Base-by-base conservation (phyloP, 108 stramenopile genomes). In the Pseudonitzschia delicatissima region DNA sequence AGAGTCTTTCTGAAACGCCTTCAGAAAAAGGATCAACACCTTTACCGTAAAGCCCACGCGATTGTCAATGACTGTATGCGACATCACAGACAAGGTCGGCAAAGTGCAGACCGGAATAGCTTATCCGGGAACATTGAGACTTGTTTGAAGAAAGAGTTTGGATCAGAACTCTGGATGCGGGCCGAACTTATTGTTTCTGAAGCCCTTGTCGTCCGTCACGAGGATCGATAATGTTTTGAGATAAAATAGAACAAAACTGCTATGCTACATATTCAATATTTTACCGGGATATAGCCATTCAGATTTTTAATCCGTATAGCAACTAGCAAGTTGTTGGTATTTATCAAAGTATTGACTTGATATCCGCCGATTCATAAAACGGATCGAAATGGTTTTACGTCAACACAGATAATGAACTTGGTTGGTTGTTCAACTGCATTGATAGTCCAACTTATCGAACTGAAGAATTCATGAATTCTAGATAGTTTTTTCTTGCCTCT, bases 401-500 rank as follows among this genome's bases (percentile, higher is more conserved):
- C n/a, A n/a, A n/a, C n/a, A n/a, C n/a, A n/a, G n/a, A n/a, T n/a
- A n/a, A n/a, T n/a, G n/a, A n/a, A n/a, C n/a, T n/a, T n/a, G n/a
- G n/a, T n/a, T n/a, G n/a, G n/a, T n/a, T n/a, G n/a, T n/a, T n/a
- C n/a, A n/a, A n/a, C n/a, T n/a, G n/a, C n/a, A 44, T 44, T 12
- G 13, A 12, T 55, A 33, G 8, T 55, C 1, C 31, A 33, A 0
- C 31, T 33, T 55, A 20, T 28, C 34, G 32, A 55, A 55, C 32
- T 33, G 86, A 87, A 29, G 85, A 82, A 68, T 93, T 93, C 92
- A 93, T 93, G 61, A 87, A 93, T 57, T 83, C 77, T 60, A 93
- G 64, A 5, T 88, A 58, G 17, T 88, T 78, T 52, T 93, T 86
- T 26, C 92, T 69, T 9, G 86, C 87, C 50, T 79, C 75, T 51